A percentile compares a stretch with the other conserved stretches of the same genome.
Evolutionary conservation across 1,284 basidiomycete species (phyloP).

Genomic region (Exobasidium cylindrosporum): DNA sequence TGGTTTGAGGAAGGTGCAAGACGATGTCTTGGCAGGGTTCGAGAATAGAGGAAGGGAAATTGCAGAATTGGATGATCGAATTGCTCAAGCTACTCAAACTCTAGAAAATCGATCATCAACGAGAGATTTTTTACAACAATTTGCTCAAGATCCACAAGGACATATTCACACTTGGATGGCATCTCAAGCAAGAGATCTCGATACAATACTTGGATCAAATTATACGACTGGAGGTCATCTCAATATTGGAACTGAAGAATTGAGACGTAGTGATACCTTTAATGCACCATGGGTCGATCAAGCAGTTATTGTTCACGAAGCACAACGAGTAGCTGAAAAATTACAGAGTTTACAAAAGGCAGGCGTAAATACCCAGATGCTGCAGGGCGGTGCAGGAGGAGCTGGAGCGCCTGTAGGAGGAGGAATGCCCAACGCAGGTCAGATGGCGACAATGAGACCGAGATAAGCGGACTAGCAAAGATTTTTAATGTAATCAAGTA

Average conservation of each 20-base stretch:
- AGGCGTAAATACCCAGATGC: not conserved
- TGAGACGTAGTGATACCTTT: conserved; percentile 84
- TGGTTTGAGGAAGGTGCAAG: conserved; percentile 71
- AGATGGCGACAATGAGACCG: not conserved
- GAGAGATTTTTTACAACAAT: conserved; percentile 77
- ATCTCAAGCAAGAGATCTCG: conserved; percentile 84
- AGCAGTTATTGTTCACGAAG: conserved; percentile 49
- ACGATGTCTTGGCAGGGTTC: conserved; percentile 68
- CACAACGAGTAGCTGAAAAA: conserved; percentile 44
- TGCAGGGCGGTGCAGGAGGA: not conserved
- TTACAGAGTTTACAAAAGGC: conserved; percentile 15
- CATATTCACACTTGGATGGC: conserved; percentile 88
- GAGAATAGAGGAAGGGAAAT: conserved; percentile 72
- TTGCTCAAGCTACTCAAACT: conserved; percentile 58
- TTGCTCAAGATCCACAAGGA: conserved; percentile 72
- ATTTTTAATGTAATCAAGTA: no score
- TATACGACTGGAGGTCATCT: conserved; percentile 65
- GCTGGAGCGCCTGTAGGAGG: not conserved
- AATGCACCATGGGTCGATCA: conserved; percentile 72
- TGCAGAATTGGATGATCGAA: conserved; percentile 77
- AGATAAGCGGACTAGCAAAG: not conserved
- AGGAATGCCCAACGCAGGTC: not conserved
- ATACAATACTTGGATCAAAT: conserved; percentile 65
- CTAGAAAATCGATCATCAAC: conserved; percentile 81
- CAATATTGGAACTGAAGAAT: conserved; percentile 75